Percentiles rank a stretch among this genome's conserved stretches.
Evolutionary conservation across 2,329 filamentous ascomycete species (phyloP).

Genomic region (Aspergillus novofumigatus): DNA sequence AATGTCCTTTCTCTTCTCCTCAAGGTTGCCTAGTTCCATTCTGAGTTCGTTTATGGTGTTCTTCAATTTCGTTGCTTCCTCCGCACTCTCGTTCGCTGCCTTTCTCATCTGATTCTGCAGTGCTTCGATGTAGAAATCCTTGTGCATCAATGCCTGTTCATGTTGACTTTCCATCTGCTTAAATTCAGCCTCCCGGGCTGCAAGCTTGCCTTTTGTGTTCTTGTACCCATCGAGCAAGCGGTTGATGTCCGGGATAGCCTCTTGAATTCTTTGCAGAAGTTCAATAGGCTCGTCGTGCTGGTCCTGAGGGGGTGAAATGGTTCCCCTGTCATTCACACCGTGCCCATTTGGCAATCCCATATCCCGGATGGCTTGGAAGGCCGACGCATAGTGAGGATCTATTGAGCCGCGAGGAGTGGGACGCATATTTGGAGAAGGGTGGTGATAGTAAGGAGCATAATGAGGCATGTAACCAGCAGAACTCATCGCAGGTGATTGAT

Average conservation of each 20-base stretch:
- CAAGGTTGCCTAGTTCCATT: conserved; percentile 47
- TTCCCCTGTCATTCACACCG: conserved; percentile 26
- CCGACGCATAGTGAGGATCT: conserved; percentile 26
- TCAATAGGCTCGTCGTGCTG: conserved; percentile 35
- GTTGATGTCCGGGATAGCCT: conserved; percentile 45
- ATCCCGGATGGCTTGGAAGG: conserved; percentile 30
- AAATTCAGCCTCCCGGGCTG: conserved; percentile 46
- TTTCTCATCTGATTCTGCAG: conserved; percentile 49
- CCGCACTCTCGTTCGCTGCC: conserved; percentile 47
- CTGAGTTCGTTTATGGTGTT: conserved; percentile 46
- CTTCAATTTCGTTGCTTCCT: conserved; percentile 43
- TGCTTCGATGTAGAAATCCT: conserved; percentile 51
- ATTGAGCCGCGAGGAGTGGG: conserved; percentile 28
- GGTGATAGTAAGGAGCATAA: conserved; percentile 28
- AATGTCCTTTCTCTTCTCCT: conserved; percentile 51
- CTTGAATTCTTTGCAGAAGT: conserved; percentile 43
- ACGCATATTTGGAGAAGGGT: conserved; percentile 24
- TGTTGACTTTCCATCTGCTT: conserved; percentile 48
- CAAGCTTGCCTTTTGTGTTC: conserved; percentile 48
- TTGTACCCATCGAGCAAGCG: conserved; percentile 45
- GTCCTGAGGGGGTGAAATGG: conserved; percentile 25
- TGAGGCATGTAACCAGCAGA: conserved; percentile 29
- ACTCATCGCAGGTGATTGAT: conserved; percentile 35
- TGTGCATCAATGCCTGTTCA: conserved; percentile 48
- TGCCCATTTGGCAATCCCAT: conserved; percentile 18